phyloP scores from a whole-genome alignment of 164 flowering plant genomes.

The Cinnamomum chago region DNA sequence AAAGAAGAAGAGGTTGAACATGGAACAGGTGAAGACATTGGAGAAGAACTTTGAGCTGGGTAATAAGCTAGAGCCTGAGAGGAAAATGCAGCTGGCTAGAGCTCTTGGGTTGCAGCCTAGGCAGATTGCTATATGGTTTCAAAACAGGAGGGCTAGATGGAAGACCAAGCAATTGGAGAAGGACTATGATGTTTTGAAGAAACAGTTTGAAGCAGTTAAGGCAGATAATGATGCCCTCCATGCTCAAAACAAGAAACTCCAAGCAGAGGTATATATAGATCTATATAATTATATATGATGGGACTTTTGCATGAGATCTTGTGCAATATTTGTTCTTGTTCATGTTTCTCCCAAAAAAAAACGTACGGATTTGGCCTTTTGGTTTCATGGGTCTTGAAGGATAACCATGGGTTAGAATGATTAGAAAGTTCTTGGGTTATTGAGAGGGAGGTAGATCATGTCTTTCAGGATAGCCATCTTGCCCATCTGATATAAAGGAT shows the following conservation, averaged over 20 bases:
- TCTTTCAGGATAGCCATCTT: neutral
- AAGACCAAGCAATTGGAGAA: conserved; percentile 91
- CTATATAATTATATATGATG: too few relatives aligned
- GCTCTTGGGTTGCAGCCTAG: conserved; percentile 82
- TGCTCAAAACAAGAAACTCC: conserved; percentile 68
- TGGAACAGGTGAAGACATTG: conserved; percentile 78
- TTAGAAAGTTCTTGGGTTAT: neutral
- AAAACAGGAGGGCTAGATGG: conserved; percentile 87
- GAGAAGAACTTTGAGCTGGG: conserved; percentile 86
- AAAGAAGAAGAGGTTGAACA: conserved; percentile 75
- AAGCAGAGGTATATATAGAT: conserved; percentile 47
- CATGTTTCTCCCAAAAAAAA: neutral
- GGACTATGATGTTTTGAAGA: conserved; percentile 72
- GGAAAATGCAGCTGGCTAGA: conserved; percentile 80
- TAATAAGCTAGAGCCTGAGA: conserved; percentile 87
- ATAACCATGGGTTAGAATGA: too few relatives aligned
- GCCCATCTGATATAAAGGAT: neutral
- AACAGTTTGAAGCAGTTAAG: conserved; percentile 63
- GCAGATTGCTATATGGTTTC: conserved; percentile 90
- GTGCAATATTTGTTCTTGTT: neutral
- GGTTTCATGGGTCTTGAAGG: too few relatives aligned
- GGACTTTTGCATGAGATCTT: conserved; percentile 10
- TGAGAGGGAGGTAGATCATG: neutral
- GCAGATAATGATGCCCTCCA: conserved; percentile 74
- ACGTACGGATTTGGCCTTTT: neutral